Percentiles rank a stretch among this genome's conserved stretches.
These are phyloP conservation scores for Nitzschia sp. DNA, from an alignment of 108 stramenopile genomes.

Conservation along the genomic window DNA sequence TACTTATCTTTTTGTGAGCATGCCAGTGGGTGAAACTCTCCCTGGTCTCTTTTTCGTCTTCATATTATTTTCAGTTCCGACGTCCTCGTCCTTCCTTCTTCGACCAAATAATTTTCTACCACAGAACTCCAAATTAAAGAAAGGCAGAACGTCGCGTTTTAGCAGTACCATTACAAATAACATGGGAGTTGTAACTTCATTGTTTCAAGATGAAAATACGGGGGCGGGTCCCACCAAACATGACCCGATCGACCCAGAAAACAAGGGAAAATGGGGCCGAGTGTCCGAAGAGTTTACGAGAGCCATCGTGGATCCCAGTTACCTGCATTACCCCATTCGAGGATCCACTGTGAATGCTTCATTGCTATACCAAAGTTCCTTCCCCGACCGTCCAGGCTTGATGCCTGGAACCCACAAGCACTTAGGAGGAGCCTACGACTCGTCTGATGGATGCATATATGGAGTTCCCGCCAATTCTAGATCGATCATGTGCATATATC, in stretches of 20 bases:
- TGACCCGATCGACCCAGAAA: constrained; percentile 2
- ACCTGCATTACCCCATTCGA: constrained; percentile 42
- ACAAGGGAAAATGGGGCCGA: constrained; percentile 37
- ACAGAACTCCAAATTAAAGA: background rate
- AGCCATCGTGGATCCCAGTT: constrained; percentile 35
- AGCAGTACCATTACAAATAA: background rate
- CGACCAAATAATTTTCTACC: too few relatives aligned
- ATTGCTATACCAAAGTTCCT: constrained; percentile 29
- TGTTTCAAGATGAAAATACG: background rate
- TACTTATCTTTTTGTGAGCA: too few relatives aligned
- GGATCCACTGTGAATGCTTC: constrained; percentile 44
- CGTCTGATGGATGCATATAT: constrained; percentile 68
- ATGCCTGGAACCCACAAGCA: constrained; percentile 71
- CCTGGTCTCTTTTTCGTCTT: background rate
- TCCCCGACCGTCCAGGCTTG: constrained; percentile 30
- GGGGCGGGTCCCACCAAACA: background rate
- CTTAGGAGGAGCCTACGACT: constrained; percentile 79
- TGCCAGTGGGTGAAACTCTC: background rate
- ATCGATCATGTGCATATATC: constrained; percentile 59
- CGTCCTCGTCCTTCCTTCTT: too few relatives aligned
- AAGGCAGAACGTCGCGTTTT: too few relatives aligned
- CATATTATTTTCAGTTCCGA: too few relatives aligned
- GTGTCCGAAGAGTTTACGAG: constrained; percentile 25
- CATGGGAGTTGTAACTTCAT: constrained; percentile 16
- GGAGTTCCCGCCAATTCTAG: constrained; percentile 71